Evolutionary conservation across 169 alveolate genomes (phyloP), one percentile per base, ranked within the genome.

Genomic region (Hepatocystis sp.): DNA sequence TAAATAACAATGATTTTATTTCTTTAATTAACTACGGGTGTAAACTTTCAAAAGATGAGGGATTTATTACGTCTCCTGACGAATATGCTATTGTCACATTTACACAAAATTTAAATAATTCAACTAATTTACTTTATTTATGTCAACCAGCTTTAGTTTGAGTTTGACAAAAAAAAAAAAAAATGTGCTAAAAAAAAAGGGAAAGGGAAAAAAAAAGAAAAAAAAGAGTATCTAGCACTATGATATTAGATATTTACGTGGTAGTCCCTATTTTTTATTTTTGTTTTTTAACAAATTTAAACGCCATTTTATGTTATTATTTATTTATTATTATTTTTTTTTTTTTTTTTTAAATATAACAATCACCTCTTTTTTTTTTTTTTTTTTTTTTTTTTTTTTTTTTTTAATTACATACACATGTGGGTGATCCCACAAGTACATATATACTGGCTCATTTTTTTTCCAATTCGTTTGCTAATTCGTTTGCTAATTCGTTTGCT

Each of bases 111-210:
- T 58, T 76, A 25, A 76, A 58, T 36, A 66, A 44, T 11, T 76
- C 88, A 4, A 60, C 88, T 13, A 76, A 76, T 76, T 76, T 76
- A 39, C 71, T 76, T 30, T 76, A 76, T 36, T 52, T 76, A 21
- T 76, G 88, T 36, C 88, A 76, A 27, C 88, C 88, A 2, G 56
- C n/a, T n/a, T n/a, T n/a, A n/a, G n/a, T n/a, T n/a, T n/a, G n/a
- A n/a, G 76, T 32, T 60, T 76, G 39, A 34, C 61, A 8, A 30
- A 63, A 44, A 58, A 25, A 10, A 19, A 13, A n/a, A 10, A 4
- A 34, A 13, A 11, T 11, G 52, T 8, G 5, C 0, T 5, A 17
- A 7, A 3, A 11, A 61, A 61, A 61, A 23, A 19, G 19, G 30
- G 25, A 27, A 34, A 32, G 5, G 11, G 4, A 13, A 51, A 3